Conservation (phyloP, 1,139 yeast species). For the Yamadazyma buinensis region DNA sequence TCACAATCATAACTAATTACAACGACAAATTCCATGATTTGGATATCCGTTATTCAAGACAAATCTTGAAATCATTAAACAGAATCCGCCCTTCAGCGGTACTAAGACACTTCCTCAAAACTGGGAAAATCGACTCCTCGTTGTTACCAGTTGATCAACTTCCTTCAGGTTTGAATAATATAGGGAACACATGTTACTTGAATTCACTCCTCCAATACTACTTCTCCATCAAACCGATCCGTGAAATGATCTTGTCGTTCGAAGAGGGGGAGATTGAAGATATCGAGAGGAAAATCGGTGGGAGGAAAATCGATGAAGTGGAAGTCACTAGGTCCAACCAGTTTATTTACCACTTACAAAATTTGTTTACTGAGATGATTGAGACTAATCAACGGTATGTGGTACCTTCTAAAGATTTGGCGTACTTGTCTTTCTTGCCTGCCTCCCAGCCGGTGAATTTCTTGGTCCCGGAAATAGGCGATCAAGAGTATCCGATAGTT, state of each 20-base stretch:
- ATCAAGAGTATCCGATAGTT: slow-evolving; percentile 9
- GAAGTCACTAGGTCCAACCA: slow-evolving; percentile 82
- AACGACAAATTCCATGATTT: slow-evolving; percentile 32
- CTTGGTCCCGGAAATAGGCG: slow-evolving; percentile 11
- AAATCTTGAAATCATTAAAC: slow-evolving; percentile 48
- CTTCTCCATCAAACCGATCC: slow-evolving; percentile 77
- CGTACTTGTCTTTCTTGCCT: slow-evolving; percentile 83
- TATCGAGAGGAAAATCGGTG: slow-evolving; percentile 68
- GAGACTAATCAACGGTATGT: slow-evolving; percentile 61
- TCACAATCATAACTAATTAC: slow-evolving; percentile 52
- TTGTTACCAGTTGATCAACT: slow-evolving; percentile 62
- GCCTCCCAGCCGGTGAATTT: slow-evolving; percentile 64
- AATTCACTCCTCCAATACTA: slow-evolving; percentile 88
- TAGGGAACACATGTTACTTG: slow-evolving; percentile 92
- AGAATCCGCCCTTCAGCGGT: slow-evolving; percentile 47
- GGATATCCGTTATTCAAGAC: slow-evolving; percentile 48
- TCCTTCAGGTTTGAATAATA: slow-evolving; percentile 91
- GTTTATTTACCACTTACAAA: slow-evolving; percentile 69
- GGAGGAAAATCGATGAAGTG: slow-evolving; percentile 65
- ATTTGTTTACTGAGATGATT: slow-evolving; percentile 67
- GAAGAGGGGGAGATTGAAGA: slow-evolving; percentile 25
- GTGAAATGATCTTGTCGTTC: slow-evolving; percentile 62
- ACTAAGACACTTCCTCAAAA: slow-evolving; percentile 47
- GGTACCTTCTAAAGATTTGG: slow-evolving; percentile 78
- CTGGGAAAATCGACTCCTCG: slow-evolving; percentile 60